Evolutionary conservation across 768 basidiomycete genomes (phyloP).

Genomic region (Pulveroboletus sp.): DNA sequence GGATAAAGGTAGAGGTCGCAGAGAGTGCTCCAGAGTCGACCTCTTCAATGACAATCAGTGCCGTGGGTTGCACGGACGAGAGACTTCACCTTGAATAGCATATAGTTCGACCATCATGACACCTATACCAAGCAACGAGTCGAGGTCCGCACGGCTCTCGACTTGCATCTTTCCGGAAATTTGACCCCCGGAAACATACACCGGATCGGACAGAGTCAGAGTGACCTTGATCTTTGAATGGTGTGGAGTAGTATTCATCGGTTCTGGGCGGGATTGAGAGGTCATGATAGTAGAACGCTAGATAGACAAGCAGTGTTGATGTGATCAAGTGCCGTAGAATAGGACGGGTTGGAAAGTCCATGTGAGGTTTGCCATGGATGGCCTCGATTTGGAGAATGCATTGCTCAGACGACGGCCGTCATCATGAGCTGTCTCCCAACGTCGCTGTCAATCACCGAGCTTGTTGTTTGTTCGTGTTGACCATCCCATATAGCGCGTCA

Average conservation of each 20-base stretch:
- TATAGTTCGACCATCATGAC: slow-evolving; percentile 75
- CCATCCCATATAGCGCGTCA: too few relatives aligned
- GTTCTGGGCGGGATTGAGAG: slow-evolving; percentile 42
- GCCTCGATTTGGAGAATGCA: neutral
- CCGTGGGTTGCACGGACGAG: neutral
- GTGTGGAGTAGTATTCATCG: slow-evolving; percentile 79
- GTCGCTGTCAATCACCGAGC: neutral
- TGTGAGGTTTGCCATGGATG: slow-evolving; percentile 12
- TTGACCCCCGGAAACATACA: slow-evolving; percentile 61
- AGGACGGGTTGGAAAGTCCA: slow-evolving; percentile 6
- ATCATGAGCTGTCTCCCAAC: slow-evolving; percentile 15
- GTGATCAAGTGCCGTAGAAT: slow-evolving; percentile 7
- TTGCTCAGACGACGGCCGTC: slow-evolving; percentile 14
- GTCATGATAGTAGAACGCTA: slow-evolving; percentile 20
- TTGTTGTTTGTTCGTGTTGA: too few relatives aligned
- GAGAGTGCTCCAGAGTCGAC: slow-evolving; percentile 75
- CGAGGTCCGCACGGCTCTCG: slow-evolving; percentile 68
- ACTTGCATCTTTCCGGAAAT: slow-evolving; percentile 76
- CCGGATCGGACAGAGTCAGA: slow-evolving; percentile 51
- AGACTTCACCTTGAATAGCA: slow-evolving; percentile 57
- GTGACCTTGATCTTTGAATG: slow-evolving; percentile 77
- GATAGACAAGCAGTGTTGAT: slow-evolving; percentile 2
- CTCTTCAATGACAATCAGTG: slow-evolving; percentile 41
- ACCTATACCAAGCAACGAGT: slow-evolving; percentile 63
- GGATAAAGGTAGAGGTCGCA: slow-evolving; percentile 74